Conservation (phyloP, 2,329 filamentous ascomycete species). For the Bipolaris cookei region DNA sequence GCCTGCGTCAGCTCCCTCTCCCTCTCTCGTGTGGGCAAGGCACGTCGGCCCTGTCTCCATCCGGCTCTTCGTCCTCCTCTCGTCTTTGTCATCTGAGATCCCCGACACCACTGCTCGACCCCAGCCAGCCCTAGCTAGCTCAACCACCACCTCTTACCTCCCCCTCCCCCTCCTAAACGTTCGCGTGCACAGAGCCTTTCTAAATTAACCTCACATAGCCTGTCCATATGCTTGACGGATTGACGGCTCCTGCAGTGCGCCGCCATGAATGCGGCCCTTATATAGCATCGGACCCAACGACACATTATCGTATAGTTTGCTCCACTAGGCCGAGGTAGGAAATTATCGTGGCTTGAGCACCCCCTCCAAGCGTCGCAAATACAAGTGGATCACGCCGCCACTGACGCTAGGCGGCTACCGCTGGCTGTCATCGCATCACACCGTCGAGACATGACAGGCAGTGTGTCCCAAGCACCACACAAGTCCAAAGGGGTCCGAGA, state of each 20-base stretch:
- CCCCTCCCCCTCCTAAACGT: constrained; percentile 21
- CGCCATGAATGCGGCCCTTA: constrained; percentile 24
- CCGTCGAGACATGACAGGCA: constrained; percentile 28
- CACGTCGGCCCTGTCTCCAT: constrained; percentile 35
- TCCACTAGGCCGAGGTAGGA: neutral
- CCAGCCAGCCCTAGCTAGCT: constrained; percentile 25
- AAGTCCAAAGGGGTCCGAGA: constrained; percentile 21
- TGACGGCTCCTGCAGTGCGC: constrained; percentile 25
- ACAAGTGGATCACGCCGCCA: constrained; percentile 25
- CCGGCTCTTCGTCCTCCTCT: constrained; percentile 21
- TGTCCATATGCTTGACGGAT: neutral
- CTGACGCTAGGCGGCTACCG: constrained; percentile 40
- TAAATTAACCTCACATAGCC: constrained; percentile 34
- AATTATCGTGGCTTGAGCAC: constrained; percentile 12
- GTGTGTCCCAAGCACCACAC: constrained; percentile 25
- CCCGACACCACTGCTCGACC: constrained; percentile 18
- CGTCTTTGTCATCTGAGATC: constrained; percentile 34
- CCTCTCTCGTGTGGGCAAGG: constrained; percentile 13
- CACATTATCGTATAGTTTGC: neutral
- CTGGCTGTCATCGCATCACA: constrained; percentile 29
- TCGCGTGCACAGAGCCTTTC: constrained; percentile 38
- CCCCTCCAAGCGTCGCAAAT: constrained; percentile 15
- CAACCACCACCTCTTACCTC: constrained; percentile 25
- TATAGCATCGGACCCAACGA: constrained; percentile 8
- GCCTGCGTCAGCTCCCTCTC: constrained; percentile 26